Evolutionary conservation across 768 basidiomycete species (phyloP).

Genomic region (Fistulinella prunicolor): DNA sequence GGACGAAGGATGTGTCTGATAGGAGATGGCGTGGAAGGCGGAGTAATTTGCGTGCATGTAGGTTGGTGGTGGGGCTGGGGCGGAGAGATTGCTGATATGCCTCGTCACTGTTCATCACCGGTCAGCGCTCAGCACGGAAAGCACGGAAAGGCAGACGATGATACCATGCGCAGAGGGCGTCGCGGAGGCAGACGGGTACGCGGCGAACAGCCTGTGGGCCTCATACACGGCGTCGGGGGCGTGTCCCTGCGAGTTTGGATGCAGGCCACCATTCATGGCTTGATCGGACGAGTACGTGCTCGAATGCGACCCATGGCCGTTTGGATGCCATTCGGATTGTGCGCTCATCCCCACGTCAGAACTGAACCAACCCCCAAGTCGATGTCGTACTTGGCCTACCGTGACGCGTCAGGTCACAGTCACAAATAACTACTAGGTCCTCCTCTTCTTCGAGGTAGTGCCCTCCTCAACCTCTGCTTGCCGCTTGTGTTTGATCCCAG

Average conservation of each 20-base stretch:
- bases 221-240: conserved; percentile 57
- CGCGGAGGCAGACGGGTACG: conserved; percentile 73
- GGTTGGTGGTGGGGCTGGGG: conserved; percentile 58
- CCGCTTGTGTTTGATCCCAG: conserved; percentile 71
- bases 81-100: conserved; percentile 59
- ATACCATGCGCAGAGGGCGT: conserved; percentile 76
- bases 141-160: not conserved
- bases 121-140: conserved; percentile 20
- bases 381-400: not conserved
- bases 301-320: conserved; percentile 16
- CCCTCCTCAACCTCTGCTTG: conserved; percentile 62
- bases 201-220: conserved; percentile 61
- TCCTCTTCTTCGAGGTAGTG: conserved; percentile 45
- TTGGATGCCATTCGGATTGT: conserved; percentile 25
- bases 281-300: conserved; percentile 14
- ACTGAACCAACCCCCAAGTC: not conserved
- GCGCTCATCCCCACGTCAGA: conserved; percentile 20
- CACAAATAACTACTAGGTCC: conserved; percentile 32
- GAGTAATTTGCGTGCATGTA: conserved; percentile 51
- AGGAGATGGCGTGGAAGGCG: conserved; percentile 24
- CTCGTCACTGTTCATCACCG: conserved; percentile 51
- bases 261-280: not conserved
- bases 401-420: conserved; percentile 23
- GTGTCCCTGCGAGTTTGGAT: conserved; percentile 12
- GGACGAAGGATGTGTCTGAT: conserved; percentile 33